A percentile compares a stretch with the other conserved stretches of the same genome.
Conservation (phyloP, 805 yeast species). For the Wickerhamiella hasegawae region DNA sequence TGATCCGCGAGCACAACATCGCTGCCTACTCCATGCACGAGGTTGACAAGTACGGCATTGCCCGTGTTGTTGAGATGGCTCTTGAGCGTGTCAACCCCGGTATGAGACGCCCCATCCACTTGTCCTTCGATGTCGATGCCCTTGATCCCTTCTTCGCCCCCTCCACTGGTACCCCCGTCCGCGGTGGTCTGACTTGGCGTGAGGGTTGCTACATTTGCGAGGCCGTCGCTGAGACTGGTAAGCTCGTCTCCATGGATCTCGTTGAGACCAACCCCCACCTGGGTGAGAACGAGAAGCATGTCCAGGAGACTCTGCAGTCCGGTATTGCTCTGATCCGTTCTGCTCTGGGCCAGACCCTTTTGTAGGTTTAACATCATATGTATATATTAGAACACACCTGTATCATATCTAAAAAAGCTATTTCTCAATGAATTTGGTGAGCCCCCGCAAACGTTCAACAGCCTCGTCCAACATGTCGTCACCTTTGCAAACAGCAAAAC, state of each 20-base stretch:
- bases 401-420: not conserved
- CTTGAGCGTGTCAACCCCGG: slow-evolving; percentile 60
- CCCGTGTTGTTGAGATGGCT: slow-evolving; percentile 84
- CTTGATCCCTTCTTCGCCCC: slow-evolving; percentile 90
- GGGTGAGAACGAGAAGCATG: slow-evolving; percentile 61
- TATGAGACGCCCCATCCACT: slow-evolving; percentile 59
- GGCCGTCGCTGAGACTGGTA: slow-evolving; percentile 82
- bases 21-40: slow-evolving; percentile 92
- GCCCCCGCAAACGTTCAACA: slow-evolving; percentile 50
- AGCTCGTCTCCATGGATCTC: slow-evolving; percentile 71
- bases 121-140: slow-evolving; percentile 93
- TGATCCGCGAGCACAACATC: slow-evolving; percentile 53
- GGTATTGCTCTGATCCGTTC: slow-evolving; percentile 87
- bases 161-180: slow-evolving; percentile 94
- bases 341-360: slow-evolving; percentile 82
- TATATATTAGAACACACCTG: not conserved
- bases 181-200: slow-evolving; percentile 88
- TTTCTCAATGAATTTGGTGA: slow-evolving; percentile 42
- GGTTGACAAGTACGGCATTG: slow-evolving; percentile 85
- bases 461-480: slow-evolving; percentile 70
- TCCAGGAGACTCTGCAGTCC: slow-evolving; percentile 71
- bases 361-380: slow-evolving; percentile 22
- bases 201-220: slow-evolving; percentile 90
- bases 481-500: slow-evolving; percentile 95
- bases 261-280: slow-evolving; percentile 88